Conservation (phyloP, 2,329 filamentous ascomycete species). For the Furcasterigmium sp. region DNA sequence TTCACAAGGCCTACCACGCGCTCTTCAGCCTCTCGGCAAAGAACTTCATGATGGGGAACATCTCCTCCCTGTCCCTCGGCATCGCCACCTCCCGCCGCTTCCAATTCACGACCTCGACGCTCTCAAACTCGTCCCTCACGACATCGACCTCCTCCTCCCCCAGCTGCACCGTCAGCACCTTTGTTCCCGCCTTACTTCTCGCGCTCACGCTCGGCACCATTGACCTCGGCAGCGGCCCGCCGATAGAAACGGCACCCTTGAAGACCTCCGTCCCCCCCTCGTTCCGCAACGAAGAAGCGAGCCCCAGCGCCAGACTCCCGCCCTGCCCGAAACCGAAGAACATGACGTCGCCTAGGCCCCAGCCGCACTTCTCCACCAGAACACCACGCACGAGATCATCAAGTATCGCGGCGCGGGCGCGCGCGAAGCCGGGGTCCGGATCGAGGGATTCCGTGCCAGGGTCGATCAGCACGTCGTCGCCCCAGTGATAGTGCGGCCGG, state of each 20-base stretch:
- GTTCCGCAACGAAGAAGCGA: conserved; percentile 39
- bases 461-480: conserved; percentile 57
- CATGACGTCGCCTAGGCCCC: conserved; percentile 53
- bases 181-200: conserved; percentile 54
- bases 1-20: conserved; percentile 12
- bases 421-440: conserved; percentile 44
- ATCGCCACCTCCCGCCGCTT: conserved; percentile 69
- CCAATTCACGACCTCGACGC: conserved; percentile 66
- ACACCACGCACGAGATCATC: conserved; percentile 44
- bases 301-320: conserved; percentile 54
- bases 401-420: conserved; percentile 39
- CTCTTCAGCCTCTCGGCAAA: conserved; percentile 57
- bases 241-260: conserved; percentile 59
- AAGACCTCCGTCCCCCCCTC: conserved; percentile 20
- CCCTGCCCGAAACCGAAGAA: conserved; percentile 66
- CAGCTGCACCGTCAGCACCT: conserved; percentile 55
- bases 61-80: conserved; percentile 80
- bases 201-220: conserved; percentile 41
- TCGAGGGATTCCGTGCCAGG: conserved; percentile 47
- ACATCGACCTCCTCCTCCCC: conserved; percentile 59
- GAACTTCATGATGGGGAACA: conserved; percentile 85
- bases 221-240: conserved; percentile 50
- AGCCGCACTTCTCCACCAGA: conserved; percentile 52
- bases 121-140: conserved; percentile 60
- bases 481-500: conserved; percentile 53